Conservation (phyloP, 2,329 filamentous ascomycete species). For the Pyrenochaeta sp. region DNA sequence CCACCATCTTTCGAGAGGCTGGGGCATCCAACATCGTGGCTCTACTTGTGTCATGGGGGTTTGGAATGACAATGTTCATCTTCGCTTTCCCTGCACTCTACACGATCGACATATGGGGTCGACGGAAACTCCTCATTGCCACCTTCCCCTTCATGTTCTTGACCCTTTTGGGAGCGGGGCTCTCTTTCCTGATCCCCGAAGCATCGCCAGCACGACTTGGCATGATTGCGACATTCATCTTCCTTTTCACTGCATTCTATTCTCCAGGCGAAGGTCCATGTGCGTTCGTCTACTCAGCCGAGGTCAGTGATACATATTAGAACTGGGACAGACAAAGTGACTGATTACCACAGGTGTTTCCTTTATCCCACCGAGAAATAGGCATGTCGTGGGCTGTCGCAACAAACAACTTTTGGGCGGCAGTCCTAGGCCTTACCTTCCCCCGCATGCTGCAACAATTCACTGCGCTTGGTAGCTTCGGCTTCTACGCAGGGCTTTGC, state of each 20-base stretch:
- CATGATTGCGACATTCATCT: slow-evolving; percentile 2
- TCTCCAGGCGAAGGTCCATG: slow-evolving; percentile 8
- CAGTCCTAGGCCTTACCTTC: slow-evolving; percentile 57
- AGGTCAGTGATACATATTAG: no score
- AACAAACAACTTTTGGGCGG: slow-evolving; percentile 62
- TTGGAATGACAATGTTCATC: slow-evolving; percentile 51
- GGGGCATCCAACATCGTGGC: slow-evolving; percentile 26
- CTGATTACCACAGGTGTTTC: no score
- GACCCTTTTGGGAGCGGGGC: slow-evolving; percentile 50
- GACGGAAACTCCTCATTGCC: slow-evolving; percentile 37
- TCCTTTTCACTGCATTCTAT: background rate
- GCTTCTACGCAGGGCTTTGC: slow-evolving; percentile 66
- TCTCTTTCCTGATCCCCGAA: slow-evolving; percentile 2
- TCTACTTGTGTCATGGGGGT: slow-evolving; percentile 47
- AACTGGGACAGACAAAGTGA: no score
- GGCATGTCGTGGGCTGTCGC: slow-evolving; percentile 70
- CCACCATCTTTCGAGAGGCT: slow-evolving; percentile 67
- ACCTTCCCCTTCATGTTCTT: slow-evolving; percentile 56
- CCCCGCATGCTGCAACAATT: slow-evolving; percentile 61
- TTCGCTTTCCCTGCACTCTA: slow-evolving; percentile 52
- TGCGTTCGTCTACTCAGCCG: slow-evolving; percentile 70
- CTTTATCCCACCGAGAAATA: slow-evolving; percentile 70
- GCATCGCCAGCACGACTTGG: slow-evolving; percentile 4
- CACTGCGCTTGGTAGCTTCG: slow-evolving; percentile 60
- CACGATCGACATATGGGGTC: slow-evolving; percentile 46